Evolutionary conservation across 1,284 basidiomycete species (phyloP), one percentile per base, ranked within the genome.

Genomic region (Rhodotorula sp.): DNA sequence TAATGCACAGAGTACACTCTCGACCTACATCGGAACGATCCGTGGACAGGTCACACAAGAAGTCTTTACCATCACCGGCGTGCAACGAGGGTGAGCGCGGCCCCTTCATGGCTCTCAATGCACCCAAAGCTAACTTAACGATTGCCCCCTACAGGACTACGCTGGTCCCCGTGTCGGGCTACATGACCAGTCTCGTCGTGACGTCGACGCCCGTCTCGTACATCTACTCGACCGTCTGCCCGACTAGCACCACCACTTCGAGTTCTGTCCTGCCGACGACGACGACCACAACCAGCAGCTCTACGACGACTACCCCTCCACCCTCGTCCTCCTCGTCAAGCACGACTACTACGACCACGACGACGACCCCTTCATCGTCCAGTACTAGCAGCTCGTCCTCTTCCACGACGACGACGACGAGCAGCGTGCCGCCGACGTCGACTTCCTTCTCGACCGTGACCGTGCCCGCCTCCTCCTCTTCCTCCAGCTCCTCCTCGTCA

Each of bases 141-240:
- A 26, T 2, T 28, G 19, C 56, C 0, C 3, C 12, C 6, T 14
- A 15, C 62, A 72, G 71, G 3, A 69, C 71, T 3, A 62, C 65
- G 4, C 31, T 45, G 5, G 49, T 56, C 7, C 34, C 52, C 0
- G 5, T 70, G 1, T 48, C 50, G 1, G 67, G 58, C 34, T 58
- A 65, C 3, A 28, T 54, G 28, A 69, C 71, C 6, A 67, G 64
- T 26, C 57, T 69, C 16, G 21, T 72, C 49, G 52, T 69, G 21
- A 57, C 64, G 3, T 69, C 68, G 43, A 50, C 60, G 4, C 71
- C 71, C 14, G 38, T 69, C 28, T 66, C 65, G 50, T 69, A 62
- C 26, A 16, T 69, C 26, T 63, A 56, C 43, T 48, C 65, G 48
- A 68, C 52, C 14, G 31, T 67, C 54, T 64, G 60, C 55, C 7